Evolutionary conservation across 202 grass and related monocot genomes (phyloP).

Genomic region (Setaria viridis): DNA sequence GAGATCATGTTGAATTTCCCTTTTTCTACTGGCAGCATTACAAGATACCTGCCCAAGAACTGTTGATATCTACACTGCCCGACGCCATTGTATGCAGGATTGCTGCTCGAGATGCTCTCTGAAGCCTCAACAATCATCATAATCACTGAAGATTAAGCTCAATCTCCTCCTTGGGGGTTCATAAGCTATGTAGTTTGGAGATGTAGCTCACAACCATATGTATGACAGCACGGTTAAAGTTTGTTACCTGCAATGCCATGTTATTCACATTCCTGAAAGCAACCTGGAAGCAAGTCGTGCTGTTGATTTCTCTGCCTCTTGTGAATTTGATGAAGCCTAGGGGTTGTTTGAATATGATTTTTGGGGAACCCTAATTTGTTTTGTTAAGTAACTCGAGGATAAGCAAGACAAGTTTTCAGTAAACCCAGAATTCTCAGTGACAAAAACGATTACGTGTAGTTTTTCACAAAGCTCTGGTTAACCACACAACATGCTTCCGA

Average conservation of each 20-base stretch:
- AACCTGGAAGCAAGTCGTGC: not conserved
- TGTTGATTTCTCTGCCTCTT: not conserved
- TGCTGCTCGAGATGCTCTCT: constrained; percentile 75
- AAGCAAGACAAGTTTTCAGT: no score
- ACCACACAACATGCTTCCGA: no score
- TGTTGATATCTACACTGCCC: constrained; percentile 68
- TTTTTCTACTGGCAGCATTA: constrained; percentile 66
- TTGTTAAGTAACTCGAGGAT: no score
- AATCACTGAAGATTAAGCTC: not conserved
- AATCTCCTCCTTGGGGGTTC: not conserved
- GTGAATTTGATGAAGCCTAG: no score
- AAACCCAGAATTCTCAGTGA: no score
- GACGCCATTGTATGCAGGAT: constrained; percentile 76
- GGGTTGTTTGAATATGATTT: no score
- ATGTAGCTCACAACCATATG: not conserved
- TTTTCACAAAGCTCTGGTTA: no score
- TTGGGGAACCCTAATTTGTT: no score
- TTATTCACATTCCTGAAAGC: constrained; percentile 33
- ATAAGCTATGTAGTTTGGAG: constrained; percentile 5
- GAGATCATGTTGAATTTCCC: constrained; percentile 7
- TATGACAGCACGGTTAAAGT: not conserved
- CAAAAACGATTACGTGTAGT: no score
- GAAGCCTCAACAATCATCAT: constrained; percentile 10
- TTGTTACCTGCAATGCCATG: not conserved
- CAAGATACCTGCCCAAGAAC: constrained; percentile 83